A percentile compares a stretch with the other conserved stretches of the same genome.
Evolutionary conservation across 129 eudicot species (phyloP).

Genomic region (Chrysanthemum lavandulifolium): DNA sequence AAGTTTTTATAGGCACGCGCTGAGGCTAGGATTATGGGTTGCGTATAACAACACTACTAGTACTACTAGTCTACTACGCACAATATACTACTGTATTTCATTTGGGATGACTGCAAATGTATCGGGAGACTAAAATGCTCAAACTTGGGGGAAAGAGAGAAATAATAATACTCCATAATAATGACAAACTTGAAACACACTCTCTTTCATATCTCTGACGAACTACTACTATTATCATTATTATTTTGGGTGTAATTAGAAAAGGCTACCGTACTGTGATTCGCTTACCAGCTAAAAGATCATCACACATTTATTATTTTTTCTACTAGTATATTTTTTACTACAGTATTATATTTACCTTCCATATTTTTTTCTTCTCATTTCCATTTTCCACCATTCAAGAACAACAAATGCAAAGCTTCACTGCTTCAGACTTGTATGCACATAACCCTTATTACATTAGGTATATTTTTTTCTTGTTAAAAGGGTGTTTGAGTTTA

Average conservation of each 20-base stretch:
- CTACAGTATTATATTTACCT: slow-evolving; percentile 2
- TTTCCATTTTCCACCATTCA: slow-evolving; percentile 1
- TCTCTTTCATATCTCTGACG: slow-evolving; percentile 18
- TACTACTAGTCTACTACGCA: too few relatives aligned
- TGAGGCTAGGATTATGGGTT: not conserved
- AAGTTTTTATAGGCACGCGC: slow-evolving; percentile 10
- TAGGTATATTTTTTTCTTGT: slow-evolving; percentile 34
- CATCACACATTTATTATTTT: not conserved
- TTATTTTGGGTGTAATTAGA: slow-evolving; percentile 34
- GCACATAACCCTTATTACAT: slow-evolving; percentile 53
- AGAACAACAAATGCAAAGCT: slow-evolving; percentile 52
- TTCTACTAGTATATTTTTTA: not conserved
- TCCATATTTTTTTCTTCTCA: slow-evolving; percentile 26
- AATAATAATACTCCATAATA: slow-evolving; percentile 37
- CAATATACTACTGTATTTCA: not conserved
- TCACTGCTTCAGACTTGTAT: slow-evolving; percentile 43
- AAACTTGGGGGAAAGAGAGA: slow-evolving; percentile 31
- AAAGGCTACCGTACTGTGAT: slow-evolving; percentile 38
- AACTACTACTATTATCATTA: slow-evolving; percentile 22
- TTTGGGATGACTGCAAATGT: slow-evolving; percentile 15
- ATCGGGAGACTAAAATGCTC: slow-evolving; percentile 67
- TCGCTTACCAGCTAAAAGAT: slow-evolving; percentile 26
- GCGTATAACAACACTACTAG: not conserved
- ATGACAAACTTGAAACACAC: slow-evolving; percentile 31
- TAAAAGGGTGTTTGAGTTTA: too few relatives aligned